Evolutionary conservation across 1,284 basidiomycete genomes (phyloP), one percentile per base, ranked within the genome.

Genomic region (Paramarasmius palmivorus): DNA sequence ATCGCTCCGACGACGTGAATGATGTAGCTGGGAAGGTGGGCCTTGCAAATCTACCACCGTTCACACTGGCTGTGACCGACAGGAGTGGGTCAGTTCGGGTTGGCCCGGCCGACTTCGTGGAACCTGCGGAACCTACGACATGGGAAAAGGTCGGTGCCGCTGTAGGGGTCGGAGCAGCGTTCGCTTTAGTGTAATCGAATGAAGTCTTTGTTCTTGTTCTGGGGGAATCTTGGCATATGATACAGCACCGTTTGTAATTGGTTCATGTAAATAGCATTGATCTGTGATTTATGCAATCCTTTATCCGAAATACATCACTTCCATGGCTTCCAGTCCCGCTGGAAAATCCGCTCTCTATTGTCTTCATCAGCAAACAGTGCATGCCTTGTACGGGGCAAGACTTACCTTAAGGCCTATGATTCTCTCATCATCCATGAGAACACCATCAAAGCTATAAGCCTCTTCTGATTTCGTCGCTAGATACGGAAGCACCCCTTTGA

Each of bases 31-130:
- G 29, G 9, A 60, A 59, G 23, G 59, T 62, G 2, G 61, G 57
- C 4, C 61, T 62, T 59, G 55, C 22, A 10, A 62, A 59, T 29
- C 22, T 62, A 3, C 59, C 61, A 2, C 54, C 61, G 4, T 62
- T 57, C 26, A 55, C 57, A 4, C 44, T 62, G 15, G 47, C 57
- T 17, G n/a, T 8, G 20, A 40, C 38, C 6, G 38, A n/a, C 6
- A 40, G 12, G 12, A 32, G 29, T 32, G 29, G 29, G 12, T 32
- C 29, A 12, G 29, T 32, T 6, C 6, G 29, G 29, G 29, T 32
- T 32, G 29, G 29, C 6, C 29, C 29, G 12, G 29, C 29, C 12
- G 29, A 32, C 7, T 6, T 6, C 29, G 29, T 12, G 12, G 29
- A 6, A 12, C 6, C 29, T 6, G 12, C 6, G 7, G 12, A 32